Conservation (phyloP, 108 stramenopile species). For the Aurantiochytrium sp. region DNA sequence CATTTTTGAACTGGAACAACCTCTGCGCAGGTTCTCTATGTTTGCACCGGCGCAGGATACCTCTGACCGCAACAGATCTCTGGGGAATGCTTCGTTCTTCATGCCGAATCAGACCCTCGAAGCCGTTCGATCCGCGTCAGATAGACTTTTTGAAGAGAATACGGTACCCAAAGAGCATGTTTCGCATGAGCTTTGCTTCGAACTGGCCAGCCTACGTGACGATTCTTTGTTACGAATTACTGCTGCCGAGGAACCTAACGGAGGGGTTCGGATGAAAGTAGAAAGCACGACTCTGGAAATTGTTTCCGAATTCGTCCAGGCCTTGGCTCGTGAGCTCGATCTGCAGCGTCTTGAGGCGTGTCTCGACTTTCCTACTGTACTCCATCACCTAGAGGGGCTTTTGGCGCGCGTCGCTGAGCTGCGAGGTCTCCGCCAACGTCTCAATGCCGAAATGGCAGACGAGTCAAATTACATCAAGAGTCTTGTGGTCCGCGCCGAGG, state of each 20-base stretch:
- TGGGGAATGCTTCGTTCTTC: not conserved
- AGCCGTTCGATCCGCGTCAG: not conserved
- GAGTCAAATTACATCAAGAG: conserved; percentile 39
- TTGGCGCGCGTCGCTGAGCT: conserved; percentile 21
- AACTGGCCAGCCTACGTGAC: not conserved
- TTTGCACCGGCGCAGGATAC: not conserved
- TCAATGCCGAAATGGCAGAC: conserved; percentile 58
- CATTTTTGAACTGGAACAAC: conserved; percentile 35
- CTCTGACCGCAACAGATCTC: not conserved
- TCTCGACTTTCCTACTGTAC: conserved; percentile 38
- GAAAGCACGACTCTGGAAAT: not conserved
- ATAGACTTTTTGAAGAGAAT: not conserved
- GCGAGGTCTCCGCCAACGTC: conserved; percentile 30
- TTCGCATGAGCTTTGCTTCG: not conserved
- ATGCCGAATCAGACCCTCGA: not conserved
- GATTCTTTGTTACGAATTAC: not conserved
- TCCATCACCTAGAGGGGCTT: conserved; percentile 19
- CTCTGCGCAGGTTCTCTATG: not conserved
- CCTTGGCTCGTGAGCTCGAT: not conserved
- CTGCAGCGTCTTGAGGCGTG: conserved; percentile 29
- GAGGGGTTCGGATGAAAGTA: not conserved
- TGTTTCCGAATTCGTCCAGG: not conserved
- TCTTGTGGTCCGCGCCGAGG: conserved; percentile 47
- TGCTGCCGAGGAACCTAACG: not conserved
- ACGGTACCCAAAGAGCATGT: not conserved